Percentiles rank a stretch among this genome's conserved stretches.
Conservation (phyloP, 305 asterid genomes). For the Solanum hybrid region DNA sequence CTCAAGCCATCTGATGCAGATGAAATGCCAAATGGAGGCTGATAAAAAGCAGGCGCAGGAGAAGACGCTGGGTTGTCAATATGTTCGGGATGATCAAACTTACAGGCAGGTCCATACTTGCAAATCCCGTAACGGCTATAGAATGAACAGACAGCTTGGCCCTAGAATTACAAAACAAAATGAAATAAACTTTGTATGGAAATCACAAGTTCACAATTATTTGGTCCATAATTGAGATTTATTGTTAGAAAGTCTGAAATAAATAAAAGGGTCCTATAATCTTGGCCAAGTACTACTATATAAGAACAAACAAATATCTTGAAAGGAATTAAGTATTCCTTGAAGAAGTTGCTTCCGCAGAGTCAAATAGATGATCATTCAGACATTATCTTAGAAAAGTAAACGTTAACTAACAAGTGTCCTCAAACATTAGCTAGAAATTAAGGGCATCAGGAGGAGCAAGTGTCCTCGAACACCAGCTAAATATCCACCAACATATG, state of each 20-base stretch:
- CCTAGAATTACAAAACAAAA: constrained; percentile 12
- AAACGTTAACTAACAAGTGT: not conserved
- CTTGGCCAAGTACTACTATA: not conserved
- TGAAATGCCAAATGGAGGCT: constrained; percentile 3
- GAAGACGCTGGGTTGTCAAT: constrained; percentile 11
- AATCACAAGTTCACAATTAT: not conserved
- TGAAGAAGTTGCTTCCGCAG: not conserved
- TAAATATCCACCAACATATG: not conserved
- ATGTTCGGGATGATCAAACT: constrained; percentile 34
- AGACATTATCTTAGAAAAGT: not conserved
- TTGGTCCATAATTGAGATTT: not conserved
- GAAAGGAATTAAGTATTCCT: not conserved
- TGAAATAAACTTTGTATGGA: not conserved
- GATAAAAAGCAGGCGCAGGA: not conserved
- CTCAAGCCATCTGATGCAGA: constrained; percentile 10
- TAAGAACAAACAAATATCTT: not conserved
- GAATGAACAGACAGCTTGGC: constrained; percentile 29
- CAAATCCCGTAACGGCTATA: constrained; percentile 35
- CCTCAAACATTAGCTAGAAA: not conserved
- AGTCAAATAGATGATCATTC: not conserved
- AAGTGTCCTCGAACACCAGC: not conserved
- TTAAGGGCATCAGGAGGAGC: not conserved
- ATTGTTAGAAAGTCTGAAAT: not conserved
- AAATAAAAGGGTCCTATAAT: not conserved
- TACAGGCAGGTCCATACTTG: constrained; percentile 42